A percentile compares a stretch with the other conserved stretches of the same genome.
Evolutionary conservation across 2,329 filamentous ascomycete species (phyloP).

Genomic region (Chrysosphaeria jannelii): DNA sequence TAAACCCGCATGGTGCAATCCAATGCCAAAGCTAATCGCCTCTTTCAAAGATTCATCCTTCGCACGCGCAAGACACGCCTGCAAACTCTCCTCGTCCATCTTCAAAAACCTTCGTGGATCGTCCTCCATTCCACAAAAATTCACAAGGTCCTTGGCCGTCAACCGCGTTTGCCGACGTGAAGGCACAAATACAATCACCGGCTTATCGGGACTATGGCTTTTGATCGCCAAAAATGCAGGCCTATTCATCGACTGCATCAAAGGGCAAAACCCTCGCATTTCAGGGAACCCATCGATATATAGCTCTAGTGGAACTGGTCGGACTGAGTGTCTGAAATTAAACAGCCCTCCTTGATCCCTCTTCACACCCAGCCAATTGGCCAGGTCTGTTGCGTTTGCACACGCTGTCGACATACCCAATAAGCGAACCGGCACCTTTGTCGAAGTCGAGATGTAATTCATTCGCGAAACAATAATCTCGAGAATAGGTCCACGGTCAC

Average conservation of each 20-base stretch:
- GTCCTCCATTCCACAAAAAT: conserved; percentile 94
- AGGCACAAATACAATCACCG: conserved; percentile 93
- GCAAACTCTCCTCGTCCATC: conserved; percentile 84
- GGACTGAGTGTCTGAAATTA: conserved; percentile 92
- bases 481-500: conserved; percentile 85
- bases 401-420: conserved; percentile 99
- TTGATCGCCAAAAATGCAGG: conserved; percentile 93
- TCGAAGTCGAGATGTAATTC: conserved; percentile 96
- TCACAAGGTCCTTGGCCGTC: conserved; percentile 88
- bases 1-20: conserved; percentile 84
- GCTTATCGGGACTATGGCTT: conserved; percentile 82
- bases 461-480: conserved; percentile 87
- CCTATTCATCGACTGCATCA: conserved; percentile 98
- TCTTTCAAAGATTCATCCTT: conserved; percentile 84
- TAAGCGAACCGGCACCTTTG: conserved; percentile 61
- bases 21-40: conserved; percentile 90
- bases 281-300: conserved; percentile 96
- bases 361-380: conserved; percentile 90
- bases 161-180: conserved; percentile 82
- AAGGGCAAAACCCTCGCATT: conserved; percentile 73
- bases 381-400: conserved; percentile 79
- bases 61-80: conserved; percentile 60
- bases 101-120: conserved; percentile 76
- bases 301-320: conserved; percentile 80
- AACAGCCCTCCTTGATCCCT: conserved; percentile 39